These are phyloP conservation scores for Fusarium graminum DNA, from an alignment of 2,329 filamentous ascomycete genomes.

Conservation along the genomic window DNA sequence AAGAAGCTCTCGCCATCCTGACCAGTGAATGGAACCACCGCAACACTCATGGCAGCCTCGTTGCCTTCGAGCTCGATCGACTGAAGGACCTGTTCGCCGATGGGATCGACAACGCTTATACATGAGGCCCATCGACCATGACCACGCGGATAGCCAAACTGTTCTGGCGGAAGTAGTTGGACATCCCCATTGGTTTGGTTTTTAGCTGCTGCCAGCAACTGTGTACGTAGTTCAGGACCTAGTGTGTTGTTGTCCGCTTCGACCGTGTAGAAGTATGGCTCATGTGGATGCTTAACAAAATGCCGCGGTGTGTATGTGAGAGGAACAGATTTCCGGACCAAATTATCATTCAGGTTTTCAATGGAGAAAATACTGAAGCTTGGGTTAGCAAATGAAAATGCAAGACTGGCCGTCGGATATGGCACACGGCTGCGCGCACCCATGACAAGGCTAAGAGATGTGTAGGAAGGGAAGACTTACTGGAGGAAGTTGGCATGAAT, in stretches of 20 bases:
- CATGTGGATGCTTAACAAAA: constrained; percentile 87
- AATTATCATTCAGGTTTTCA: constrained; percentile 85
- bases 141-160: constrained; percentile 90
- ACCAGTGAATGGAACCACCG: constrained; percentile 86
- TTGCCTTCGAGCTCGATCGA: constrained; percentile 89
- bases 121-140: constrained; percentile 94
- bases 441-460: constrained; percentile 60
- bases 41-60: constrained; percentile 91
- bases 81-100: constrained; percentile 78
- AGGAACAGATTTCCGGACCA: constrained; percentile 87
- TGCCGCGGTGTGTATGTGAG: constrained; percentile 91
- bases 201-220: constrained; percentile 78
- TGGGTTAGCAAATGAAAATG: constrained; percentile 56
- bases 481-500: constrained; percentile 89
- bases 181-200: constrained; percentile 76
- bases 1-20: constrained; percentile 91
- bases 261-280: constrained; percentile 92
- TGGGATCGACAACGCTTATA: constrained; percentile 89
- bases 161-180: constrained; percentile 77
- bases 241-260: constrained; percentile 94
- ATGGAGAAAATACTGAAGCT: constrained; percentile 84
- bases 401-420: too few species aligned
- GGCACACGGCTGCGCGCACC: too few species aligned
- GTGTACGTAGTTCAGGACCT: constrained; percentile 78
- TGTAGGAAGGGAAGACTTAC: constrained; percentile 64